Percentiles rank a stretch among this genome's conserved stretches.
phyloP scores from a whole-genome alignment of 306 rosid genomes.

The Psophocarpus tetragonolobus region DNA sequence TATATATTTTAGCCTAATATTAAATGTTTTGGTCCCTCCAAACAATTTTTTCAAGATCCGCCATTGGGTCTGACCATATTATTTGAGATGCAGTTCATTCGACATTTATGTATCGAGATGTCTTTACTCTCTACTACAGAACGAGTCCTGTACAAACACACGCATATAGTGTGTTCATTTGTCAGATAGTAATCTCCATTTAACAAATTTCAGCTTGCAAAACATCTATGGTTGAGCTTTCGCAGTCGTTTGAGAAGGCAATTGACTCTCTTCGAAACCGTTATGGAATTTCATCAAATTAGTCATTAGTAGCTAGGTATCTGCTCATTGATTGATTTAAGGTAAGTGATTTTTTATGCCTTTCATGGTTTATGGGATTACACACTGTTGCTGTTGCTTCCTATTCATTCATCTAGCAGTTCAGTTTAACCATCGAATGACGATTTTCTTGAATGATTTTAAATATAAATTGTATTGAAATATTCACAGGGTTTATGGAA shows the following conservation, averaged over 20 bases:
- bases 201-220: conserved; percentile 64
- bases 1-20: too few species aligned
- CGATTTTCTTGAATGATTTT: conserved; percentile 6
- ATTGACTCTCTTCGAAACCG: conserved; percentile 65
- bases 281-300: conserved; percentile 61
- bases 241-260: conserved; percentile 73
- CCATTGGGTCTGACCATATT: too few species aligned
- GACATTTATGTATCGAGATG: background rate
- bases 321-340: background rate
- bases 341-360: conserved; percentile 38
- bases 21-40: too few species aligned
- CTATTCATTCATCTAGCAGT: background rate
- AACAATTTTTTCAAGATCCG: too few species aligned
- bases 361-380: conserved; percentile 13
- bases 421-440: background rate
- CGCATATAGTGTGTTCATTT: conserved; percentile 4
- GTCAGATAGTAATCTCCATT: conserved; percentile 15
- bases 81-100: background rate
- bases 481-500: background rate
- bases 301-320: conserved; percentile 30
- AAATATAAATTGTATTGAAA: conserved; percentile 16
- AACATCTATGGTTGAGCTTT: conserved; percentile 64
- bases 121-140: background rate
- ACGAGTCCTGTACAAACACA: background rate
- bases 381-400: background rate